Evolutionary conservation across 495 filamentous ascomycete genomes (phyloP).

Genomic region (Aspergillus sclerotiicarbonarius): DNA sequence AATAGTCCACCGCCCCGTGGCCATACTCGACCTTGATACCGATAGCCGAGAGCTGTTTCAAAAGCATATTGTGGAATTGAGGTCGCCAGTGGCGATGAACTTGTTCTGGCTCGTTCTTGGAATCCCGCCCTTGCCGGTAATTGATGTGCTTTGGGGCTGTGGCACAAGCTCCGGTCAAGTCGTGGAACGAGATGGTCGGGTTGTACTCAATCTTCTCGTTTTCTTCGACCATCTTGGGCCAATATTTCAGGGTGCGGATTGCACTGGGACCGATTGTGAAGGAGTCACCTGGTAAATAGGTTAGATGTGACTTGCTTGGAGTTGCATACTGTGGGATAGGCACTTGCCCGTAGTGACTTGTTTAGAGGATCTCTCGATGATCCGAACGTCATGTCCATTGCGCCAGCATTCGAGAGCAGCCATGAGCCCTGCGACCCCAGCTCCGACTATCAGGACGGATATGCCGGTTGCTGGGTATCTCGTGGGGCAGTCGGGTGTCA

Average conservation of each 20-base stretch:
- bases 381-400: slow-evolving; percentile 58
- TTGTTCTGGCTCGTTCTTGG: slow-evolving; percentile 27
- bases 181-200: not conserved
- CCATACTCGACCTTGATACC: slow-evolving; percentile 53
- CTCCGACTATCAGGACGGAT: slow-evolving; percentile 57
- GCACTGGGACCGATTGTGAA: not conserved
- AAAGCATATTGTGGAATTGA: slow-evolving; percentile 56
- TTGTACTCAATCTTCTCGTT: not conserved
- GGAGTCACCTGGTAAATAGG: not conserved
- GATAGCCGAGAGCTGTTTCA: slow-evolving; percentile 47
- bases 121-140: slow-evolving; percentile 20
- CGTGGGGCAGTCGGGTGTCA: not conserved
- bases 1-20: slow-evolving; percentile 46
- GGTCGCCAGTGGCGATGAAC: slow-evolving; percentile 36
- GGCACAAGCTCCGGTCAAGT: slow-evolving; percentile 6
- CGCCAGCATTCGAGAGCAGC: slow-evolving; percentile 58
- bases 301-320: not conserved
- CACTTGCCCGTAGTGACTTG: slow-evolving; percentile 33
- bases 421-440: slow-evolving; percentile 59
- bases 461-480: not conserved
- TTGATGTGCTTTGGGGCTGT: slow-evolving; percentile 39
- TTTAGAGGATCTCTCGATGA: slow-evolving; percentile 14
- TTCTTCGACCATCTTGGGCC: not conserved
- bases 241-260: not conserved
- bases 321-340: slow-evolving; percentile 17